Percentiles rank a stretch among this genome's conserved stretches.
Evolutionary conservation across 352 stramenopile genomes (phyloP).

Genomic region (Pythium utonaiense): DNA sequence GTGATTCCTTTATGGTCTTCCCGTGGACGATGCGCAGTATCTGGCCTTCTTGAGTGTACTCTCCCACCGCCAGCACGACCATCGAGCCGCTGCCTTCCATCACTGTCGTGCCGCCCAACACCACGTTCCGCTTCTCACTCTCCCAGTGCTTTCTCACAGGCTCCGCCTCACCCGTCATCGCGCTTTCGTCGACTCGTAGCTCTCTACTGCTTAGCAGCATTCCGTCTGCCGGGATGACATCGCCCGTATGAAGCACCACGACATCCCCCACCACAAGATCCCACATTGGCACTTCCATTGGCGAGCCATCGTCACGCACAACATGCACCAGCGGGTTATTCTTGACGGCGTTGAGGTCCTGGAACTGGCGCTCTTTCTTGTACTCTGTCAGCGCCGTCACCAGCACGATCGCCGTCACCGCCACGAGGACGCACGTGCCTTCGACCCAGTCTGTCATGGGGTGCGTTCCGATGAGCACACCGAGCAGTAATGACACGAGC

Average conservation of each 20-base stretch:
- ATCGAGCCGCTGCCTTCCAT: conserved; percentile 78
- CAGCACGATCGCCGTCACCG: conserved; percentile 81
- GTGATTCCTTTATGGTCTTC: background rate
- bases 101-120: conserved; percentile 86
- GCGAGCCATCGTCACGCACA: conserved; percentile 26
- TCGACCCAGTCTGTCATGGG: conserved; percentile 77
- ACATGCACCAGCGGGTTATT: conserved; percentile 54
- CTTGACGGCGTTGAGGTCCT: conserved; percentile 64
- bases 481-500: conserved; percentile 51
- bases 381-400: conserved; percentile 91
- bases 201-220: conserved; percentile 37
- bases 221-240: conserved; percentile 40
- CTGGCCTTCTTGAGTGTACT: conserved; percentile 80
- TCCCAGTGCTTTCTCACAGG: conserved; percentile 28
- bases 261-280: conserved; percentile 40
- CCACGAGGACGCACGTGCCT: conserved; percentile 83
- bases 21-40: conserved; percentile 57
- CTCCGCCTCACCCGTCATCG: conserved; percentile 41
- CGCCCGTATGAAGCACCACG: conserved; percentile 32
- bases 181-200: conserved; percentile 37
- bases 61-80: conserved; percentile 85
- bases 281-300: conserved; percentile 27
- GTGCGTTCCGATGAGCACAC: conserved; percentile 23
- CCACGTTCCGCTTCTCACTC: conserved; percentile 39
- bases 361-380: conserved; percentile 69